Percentiles rank a stretch among this genome's conserved stretches.
Evolutionary conservation across 495 filamentous ascomycete genomes (phyloP).

Genomic region (Neurospora sp.): DNA sequence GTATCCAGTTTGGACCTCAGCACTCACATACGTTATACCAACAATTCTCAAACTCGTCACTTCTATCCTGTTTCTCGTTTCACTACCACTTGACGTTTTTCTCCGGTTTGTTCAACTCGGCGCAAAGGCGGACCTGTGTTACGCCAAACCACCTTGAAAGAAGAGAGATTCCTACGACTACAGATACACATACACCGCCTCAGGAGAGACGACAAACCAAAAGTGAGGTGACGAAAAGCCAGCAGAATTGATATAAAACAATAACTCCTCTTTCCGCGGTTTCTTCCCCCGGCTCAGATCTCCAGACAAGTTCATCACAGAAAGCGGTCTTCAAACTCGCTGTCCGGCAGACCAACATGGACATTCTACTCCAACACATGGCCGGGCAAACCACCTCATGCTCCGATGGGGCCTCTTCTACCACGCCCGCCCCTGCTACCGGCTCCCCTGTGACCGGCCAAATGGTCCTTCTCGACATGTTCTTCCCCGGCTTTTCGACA

Average conservation of each 20-base stretch:
- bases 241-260: neutral
- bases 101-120: neutral
- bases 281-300: neutral
- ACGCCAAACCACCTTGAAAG: neutral
- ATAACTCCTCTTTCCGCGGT: neutral
- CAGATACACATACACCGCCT: neutral
- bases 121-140: neutral
- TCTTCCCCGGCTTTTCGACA: slow-evolving; percentile 65
- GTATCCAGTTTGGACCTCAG: neutral
- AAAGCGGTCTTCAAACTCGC: neutral
- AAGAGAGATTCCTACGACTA: neutral
- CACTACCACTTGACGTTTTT: neutral
- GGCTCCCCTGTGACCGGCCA: slow-evolving; percentile 6
- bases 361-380: neutral
- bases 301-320: neutral
- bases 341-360: neutral
- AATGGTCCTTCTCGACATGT: slow-evolving; percentile 51
- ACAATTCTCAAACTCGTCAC: neutral
- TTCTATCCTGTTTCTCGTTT: neutral
- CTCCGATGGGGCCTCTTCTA: neutral
- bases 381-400: neutral
- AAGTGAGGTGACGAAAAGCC: neutral
- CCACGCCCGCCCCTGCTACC: neutral
- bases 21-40: neutral
- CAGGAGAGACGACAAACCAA: neutral